A percentile compares a stretch with the other conserved stretches of the same genome.
Conservation (phyloP, 1,284 basidiomycete genomes). For the Trichosporon sp. region DNA sequence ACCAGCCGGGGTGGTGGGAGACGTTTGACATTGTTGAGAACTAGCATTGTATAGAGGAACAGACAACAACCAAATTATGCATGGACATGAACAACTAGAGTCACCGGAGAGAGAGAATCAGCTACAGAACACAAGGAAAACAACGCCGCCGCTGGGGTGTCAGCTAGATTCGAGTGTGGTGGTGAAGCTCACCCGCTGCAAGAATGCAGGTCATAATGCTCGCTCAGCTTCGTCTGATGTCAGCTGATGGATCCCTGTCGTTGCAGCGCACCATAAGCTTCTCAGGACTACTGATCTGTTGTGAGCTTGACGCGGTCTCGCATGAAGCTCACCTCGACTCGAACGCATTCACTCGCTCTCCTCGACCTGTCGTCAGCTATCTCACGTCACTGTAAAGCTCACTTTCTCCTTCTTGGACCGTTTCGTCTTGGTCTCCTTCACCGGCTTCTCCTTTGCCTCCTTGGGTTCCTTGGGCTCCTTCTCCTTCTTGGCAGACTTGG, state of each 20-base stretch:
- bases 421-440: neutral
- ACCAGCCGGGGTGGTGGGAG: slow-evolving; percentile 32
- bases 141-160: neutral
- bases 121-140: neutral
- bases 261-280: too few relatives aligned
- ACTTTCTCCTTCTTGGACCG: neutral
- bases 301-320: too few relatives aligned
- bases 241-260: neutral
- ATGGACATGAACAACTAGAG: slow-evolving; percentile 8
- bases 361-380: neutral
- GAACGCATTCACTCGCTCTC: neutral
- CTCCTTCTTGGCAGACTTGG: slow-evolving; percentile 17
- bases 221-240: neutral
- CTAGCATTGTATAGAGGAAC: neutral
- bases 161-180: neutral
- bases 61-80: neutral
- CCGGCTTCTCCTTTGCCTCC: neutral
- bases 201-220: neutral
- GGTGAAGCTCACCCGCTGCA: neutral
- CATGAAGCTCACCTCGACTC: neutral
- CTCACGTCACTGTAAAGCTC: neutral
- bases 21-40: slow-evolving; percentile 27
- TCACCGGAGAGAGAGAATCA: neutral
- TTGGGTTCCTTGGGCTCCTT: slow-evolving; percentile 12
- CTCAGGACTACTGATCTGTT: too few relatives aligned